These are phyloP conservation scores for Coemansia javaensis DNA, from an alignment of 192 early-diverging fungal species.

Conservation along the genomic window DNA sequence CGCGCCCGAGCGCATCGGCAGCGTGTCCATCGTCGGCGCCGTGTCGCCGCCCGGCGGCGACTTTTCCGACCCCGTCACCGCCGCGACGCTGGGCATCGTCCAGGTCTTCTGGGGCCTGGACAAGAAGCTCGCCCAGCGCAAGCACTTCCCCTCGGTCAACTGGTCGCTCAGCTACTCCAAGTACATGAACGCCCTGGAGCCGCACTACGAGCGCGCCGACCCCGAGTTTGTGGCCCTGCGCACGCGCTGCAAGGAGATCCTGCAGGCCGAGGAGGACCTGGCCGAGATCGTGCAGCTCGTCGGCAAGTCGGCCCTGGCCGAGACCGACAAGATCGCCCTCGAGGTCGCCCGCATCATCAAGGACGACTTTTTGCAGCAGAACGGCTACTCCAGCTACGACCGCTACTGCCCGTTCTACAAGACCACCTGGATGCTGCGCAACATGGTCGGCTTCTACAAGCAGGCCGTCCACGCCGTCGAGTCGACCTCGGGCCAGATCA, in stretches of 20 bases:
- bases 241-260: slow-evolving; percentile 94
- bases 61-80: slow-evolving; percentile 98
- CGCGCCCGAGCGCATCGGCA: slow-evolving; percentile 87
- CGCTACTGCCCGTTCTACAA: slow-evolving; percentile 99
- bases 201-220: slow-evolving; percentile 91
- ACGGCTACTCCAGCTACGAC: slow-evolving; percentile 98
- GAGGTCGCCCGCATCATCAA: slow-evolving; percentile 97
- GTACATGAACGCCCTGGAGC: slow-evolving; percentile 95
- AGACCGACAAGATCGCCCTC: slow-evolving; percentile 98
- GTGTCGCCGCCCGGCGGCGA: slow-evolving; percentile 99
- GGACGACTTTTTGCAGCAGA: slow-evolving; percentile 99
- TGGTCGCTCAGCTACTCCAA: slow-evolving; percentile 98
- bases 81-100: slow-evolving; percentile 95
- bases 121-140: slow-evolving; percentile 99
- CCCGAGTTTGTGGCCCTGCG: slow-evolving; percentile 89
- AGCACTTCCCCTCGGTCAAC: slow-evolving; percentile 99
- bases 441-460: slow-evolving; percentile 96
- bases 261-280: slow-evolving; percentile 97
- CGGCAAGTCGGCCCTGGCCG: slow-evolving; percentile 88
- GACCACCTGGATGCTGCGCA: slow-evolving; percentile 96
- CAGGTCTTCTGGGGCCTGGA: slow-evolving; percentile 99
- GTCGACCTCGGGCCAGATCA: slow-evolving; percentile 78
- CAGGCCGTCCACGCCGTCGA: slow-evolving; percentile 94
- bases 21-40: slow-evolving; percentile 96
- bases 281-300: slow-evolving; percentile 99